Base-by-base conservation (phyloP, 768 basidiomycete species). In the Kwoniella newhampshirensis region DNA sequence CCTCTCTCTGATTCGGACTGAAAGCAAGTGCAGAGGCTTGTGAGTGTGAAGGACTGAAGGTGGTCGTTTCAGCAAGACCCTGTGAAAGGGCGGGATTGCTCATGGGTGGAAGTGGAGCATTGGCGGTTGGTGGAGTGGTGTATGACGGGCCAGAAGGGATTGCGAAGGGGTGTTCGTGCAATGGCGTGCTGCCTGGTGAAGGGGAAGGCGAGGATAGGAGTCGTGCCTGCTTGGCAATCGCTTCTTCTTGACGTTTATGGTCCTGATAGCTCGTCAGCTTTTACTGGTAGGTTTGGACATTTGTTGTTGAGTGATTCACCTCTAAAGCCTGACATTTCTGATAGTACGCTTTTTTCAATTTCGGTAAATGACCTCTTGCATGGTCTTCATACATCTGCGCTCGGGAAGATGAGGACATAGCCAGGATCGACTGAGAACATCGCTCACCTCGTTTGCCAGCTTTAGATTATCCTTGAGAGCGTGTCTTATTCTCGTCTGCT, bases 391-490 rank as follows among this genome's bases (percentile, higher is more conserved):
- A 91, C 30, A 87, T 84, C 51, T 76, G 64, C 2, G 35, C 39
- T 43, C 13, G 23, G 6, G n/a, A 1, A 40, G 40, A 8, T 11
- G 4, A 18, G 35, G 23, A 26, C 9, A 39, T 21, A 44, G 1
- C 27, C 13, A 25, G 20, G 32, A 0, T n/a, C 18, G 17, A 2
- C 9, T 11, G 27, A 27, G 39, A n/a, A 18, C 17, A 55, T n/a
- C n/a, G n/a, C 68, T 46, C 39, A 70, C 68, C 48, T 71, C 69
- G n/a, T 80, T 79, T 0, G 91, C 89, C 8, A 85, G 84, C 75
- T 90, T 91, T 53, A 93, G 76, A 71, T 93, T 91, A 69, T 94
- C 91, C 73, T 88, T 90, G 74, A 96, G 87, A 25, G 89, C 85
- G 71, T 89, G 89, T 44, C 89, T 82, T n/a, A 90, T 93, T 35